Percentiles rank a stretch among this genome's conserved stretches.
Evolutionary conservation across 2,329 filamentous ascomycete genomes (phyloP).

Genomic region (Alternaria gansuensis): DNA sequence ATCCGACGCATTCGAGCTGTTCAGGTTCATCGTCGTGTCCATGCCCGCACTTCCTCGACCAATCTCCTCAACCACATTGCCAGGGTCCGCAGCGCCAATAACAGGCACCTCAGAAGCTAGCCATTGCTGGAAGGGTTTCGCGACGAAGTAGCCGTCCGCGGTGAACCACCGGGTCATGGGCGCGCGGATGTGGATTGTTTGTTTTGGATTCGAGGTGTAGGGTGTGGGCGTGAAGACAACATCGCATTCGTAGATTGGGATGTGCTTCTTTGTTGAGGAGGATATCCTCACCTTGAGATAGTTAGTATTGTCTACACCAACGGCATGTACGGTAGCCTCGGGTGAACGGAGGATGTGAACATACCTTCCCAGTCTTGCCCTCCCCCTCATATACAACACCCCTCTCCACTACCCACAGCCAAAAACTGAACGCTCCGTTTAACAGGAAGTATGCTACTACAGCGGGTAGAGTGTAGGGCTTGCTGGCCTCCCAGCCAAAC

Average conservation of each 20-base stretch:
- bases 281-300: conserved; percentile 72
- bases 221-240: conserved; percentile 62
- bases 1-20: conserved; percentile 46
- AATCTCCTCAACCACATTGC: conserved; percentile 58
- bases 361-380: conserved; percentile 71
- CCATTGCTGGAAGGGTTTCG: conserved; percentile 79
- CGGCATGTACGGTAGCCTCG: no score
- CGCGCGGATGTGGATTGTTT: conserved; percentile 65
- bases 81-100: conserved; percentile 72
- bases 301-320: neutral
- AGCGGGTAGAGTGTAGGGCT: conserved; percentile 79
- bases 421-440: conserved; percentile 80
- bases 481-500: conserved; percentile 86
- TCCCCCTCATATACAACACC: conserved; percentile 83
- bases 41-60: conserved; percentile 45
- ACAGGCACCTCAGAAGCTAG: conserved; percentile 72
- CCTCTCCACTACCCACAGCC: conserved; percentile 85
- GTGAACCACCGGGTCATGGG: conserved; percentile 79
- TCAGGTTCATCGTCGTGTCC: conserved; percentile 39
- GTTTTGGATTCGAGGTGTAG: conserved; percentile 40
- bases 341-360: neutral
- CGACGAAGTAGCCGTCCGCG: conserved; percentile 76
- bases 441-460: conserved; percentile 81
- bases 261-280: conserved; percentile 78
- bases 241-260: conserved; percentile 79